These are phyloP conservation scores for Coemansia interrupta DNA, from an alignment of 192 early-diverging fungal species.

Conservation along the genomic window DNA sequence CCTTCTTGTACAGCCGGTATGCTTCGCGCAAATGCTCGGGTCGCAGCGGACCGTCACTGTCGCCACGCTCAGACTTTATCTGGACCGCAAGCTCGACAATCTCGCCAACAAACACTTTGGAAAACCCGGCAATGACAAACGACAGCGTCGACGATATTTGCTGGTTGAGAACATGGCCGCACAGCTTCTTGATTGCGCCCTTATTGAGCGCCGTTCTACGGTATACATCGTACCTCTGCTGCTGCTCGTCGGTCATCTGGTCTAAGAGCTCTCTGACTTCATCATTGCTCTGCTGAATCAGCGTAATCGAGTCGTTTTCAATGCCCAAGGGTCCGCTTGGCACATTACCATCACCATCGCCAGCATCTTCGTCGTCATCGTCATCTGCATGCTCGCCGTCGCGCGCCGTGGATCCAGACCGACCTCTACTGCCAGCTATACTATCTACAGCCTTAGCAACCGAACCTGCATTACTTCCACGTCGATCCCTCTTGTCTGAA, in stretches of 20 bases:
- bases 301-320: slow-evolving; percentile 12
- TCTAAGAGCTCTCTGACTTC: slow-evolving; percentile 40
- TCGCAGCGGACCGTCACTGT: slow-evolving; percentile 62
- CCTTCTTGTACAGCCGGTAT: slow-evolving; percentile 67
- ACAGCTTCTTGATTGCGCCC: slow-evolving; percentile 69
- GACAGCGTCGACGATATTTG: slow-evolving; percentile 66
- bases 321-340: background rate
- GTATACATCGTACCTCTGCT: slow-evolving; percentile 77
- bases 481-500: background rate
- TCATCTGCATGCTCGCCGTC: slow-evolving; percentile 5
- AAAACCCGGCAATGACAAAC: slow-evolving; percentile 83
- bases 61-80: slow-evolving; percentile 76
- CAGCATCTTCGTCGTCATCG: slow-evolving; percentile 12
- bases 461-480: background rate
- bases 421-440: background rate
- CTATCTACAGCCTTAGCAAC: background rate
- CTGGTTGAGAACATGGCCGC: slow-evolving; percentile 67
- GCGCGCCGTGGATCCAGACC: background rate
- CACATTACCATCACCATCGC: slow-evolving; percentile 6
- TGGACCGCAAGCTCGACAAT: slow-evolving; percentile 79
- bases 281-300: slow-evolving; percentile 46
- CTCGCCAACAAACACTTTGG: slow-evolving; percentile 89
- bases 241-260: slow-evolving; percentile 61
- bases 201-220: slow-evolving; percentile 73
- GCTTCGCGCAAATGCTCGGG: slow-evolving; percentile 88